Percentiles rank a stretch among this genome's conserved stretches.
Evolutionary conservation across 257 asterid genomes (phyloP).

Genomic region (Nicotiana sylvestris): DNA sequence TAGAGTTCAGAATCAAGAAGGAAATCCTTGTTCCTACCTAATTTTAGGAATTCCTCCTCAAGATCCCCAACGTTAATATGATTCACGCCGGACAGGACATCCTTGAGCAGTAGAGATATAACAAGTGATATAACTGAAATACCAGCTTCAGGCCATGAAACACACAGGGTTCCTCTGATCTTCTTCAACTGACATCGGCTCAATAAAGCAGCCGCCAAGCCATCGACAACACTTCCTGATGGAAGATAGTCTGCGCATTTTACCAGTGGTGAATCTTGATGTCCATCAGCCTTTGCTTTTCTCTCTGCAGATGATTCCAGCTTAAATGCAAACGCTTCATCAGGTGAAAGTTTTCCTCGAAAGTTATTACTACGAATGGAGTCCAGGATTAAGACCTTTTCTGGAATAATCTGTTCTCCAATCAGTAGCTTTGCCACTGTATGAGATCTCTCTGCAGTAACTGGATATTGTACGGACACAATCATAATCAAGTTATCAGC

Average conservation of each 20-base stretch:
- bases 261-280: conserved; percentile 31
- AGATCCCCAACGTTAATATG: conserved; percentile 29
- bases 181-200: conserved; percentile 69
- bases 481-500: conserved; percentile 47
- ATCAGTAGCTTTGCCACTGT: conserved; percentile 65
- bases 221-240: conserved; percentile 93
- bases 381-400: conserved; percentile 76
- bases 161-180: conserved; percentile 60
- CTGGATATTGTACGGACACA: conserved; percentile 61
- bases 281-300: conserved; percentile 18
- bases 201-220: conserved; percentile 78
- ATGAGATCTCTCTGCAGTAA: conserved; percentile 76
- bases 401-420: conserved; percentile 61
- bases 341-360: conserved; percentile 74
- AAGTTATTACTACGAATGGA: conserved; percentile 67
- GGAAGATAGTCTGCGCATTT: conserved; percentile 72
- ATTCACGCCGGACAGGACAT: conserved; percentile 45
- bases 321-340: conserved; percentile 66
- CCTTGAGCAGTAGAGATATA: conserved; percentile 56
- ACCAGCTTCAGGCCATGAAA: conserved; percentile 89
- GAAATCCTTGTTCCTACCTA: conserved; percentile 45
- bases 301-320: conserved; percentile 74
- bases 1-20: conserved; percentile 67
- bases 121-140: conserved; percentile 47
- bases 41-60: conserved; percentile 42